phyloP scores from a whole-genome alignment of 805 yeast genomes.

The Candida endomychidarum region DNA sequence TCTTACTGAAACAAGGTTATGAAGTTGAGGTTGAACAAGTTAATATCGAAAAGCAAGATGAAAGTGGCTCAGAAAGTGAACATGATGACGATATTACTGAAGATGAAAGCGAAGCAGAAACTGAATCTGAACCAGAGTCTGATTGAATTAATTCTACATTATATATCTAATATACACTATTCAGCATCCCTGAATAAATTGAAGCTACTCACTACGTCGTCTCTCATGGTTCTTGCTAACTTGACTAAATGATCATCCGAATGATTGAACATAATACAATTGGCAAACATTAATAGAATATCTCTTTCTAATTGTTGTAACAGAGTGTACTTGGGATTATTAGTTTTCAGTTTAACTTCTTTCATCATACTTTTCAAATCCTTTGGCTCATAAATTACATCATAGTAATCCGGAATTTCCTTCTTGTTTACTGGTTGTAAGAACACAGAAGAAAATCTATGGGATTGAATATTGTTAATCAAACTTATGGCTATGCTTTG shows the following conservation, averaged over 20 bases:
- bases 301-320: slow-evolving; percentile 66
- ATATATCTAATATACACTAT: slow-evolving; percentile 3
- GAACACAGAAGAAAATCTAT: slow-evolving; percentile 73
- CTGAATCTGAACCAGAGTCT: slow-evolving; percentile 2
- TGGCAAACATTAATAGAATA: slow-evolving; percentile 75
- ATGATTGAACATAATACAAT: slow-evolving; percentile 79
- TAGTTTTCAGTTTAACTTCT: slow-evolving; percentile 46
- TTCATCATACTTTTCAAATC: slow-evolving; percentile 65
- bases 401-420: slow-evolving; percentile 69
- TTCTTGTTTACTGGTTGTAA: slow-evolving; percentile 63
- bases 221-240: slow-evolving; percentile 70
- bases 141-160: background rate
- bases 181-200: slow-evolving; percentile 53
- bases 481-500: slow-evolving; percentile 62
- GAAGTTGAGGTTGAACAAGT: slow-evolving; percentile 57
- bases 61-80: slow-evolving; percentile 23
- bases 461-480: slow-evolving; percentile 63
- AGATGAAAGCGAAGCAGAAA: slow-evolving; percentile 2
- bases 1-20: slow-evolving; percentile 58
- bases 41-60: slow-evolving; percentile 22
- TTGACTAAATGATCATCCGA: slow-evolving; percentile 59
- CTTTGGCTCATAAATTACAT: slow-evolving; percentile 60
- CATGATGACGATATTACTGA: slow-evolving; percentile 14
- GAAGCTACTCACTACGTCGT: slow-evolving; percentile 58
- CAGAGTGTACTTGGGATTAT: slow-evolving; percentile 45